These are phyloP conservation scores for Monascus purpureus DNA, from an alignment of 495 filamentous ascomycete genomes.

Conservation along the genomic window DNA sequence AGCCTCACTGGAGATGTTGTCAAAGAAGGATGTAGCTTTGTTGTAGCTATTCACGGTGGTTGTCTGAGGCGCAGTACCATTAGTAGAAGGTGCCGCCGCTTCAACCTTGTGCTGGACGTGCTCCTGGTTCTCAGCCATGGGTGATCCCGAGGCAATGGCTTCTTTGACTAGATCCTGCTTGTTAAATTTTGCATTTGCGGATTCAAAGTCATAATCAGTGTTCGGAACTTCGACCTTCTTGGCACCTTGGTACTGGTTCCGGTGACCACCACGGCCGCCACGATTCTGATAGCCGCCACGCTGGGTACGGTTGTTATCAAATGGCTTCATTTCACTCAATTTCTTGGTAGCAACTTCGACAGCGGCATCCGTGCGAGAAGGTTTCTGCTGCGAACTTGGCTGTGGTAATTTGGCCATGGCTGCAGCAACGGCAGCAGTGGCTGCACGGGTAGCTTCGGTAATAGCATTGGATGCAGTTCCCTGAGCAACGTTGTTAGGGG, in stretches of 20 bases:
- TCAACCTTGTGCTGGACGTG: constrained; percentile 17
- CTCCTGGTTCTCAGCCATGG: constrained; percentile 39
- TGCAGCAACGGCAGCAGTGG: constrained; percentile 72
- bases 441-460: constrained; percentile 67
- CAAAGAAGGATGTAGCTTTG: constrained; percentile 79
- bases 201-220: constrained; percentile 86
- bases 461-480: constrained; percentile 24
- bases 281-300: constrained; percentile 38
- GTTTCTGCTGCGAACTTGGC: constrained; percentile 30
- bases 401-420: constrained; percentile 74
- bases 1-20: constrained; percentile 89
- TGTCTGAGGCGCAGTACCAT: constrained; percentile 18
- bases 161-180: constrained; percentile 92
- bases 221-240: constrained; percentile 76
- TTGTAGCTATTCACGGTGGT: constrained; percentile 48
- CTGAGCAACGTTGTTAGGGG: constrained; percentile 17
- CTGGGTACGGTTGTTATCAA: constrained; percentile 33
- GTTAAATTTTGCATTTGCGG: constrained; percentile 93
- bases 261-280: constrained; percentile 42
- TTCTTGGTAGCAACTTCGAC: constrained; percentile 72
- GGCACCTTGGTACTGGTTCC: constrained; percentile 35
- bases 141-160: constrained; percentile 64
- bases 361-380: constrained; percentile 27
- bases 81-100: constrained; percentile 12
- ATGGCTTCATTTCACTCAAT: constrained; percentile 76